Base-by-base conservation (phyloP, 495 filamentous ascomycete genomes). In the Oidiodendron maius region DNA sequence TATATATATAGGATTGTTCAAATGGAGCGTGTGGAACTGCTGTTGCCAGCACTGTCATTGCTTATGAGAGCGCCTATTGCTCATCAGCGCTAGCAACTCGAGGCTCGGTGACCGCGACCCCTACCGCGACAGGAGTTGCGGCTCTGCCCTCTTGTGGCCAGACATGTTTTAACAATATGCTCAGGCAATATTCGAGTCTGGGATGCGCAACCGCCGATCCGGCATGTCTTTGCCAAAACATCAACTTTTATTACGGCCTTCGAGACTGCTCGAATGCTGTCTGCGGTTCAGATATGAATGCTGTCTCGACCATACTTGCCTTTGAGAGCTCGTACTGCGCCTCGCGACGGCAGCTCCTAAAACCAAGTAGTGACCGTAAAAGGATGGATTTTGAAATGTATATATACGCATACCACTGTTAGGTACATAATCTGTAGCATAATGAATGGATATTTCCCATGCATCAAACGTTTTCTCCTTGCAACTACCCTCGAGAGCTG, bases 131-230 rank as follows among this genome's bases (percentile, higher is more conserved):
- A 6, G 36, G 36, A 10, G 6, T 39, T n/a, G 36, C 36, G 6
- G 5, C 36, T 39, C 15, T 39, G 16, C 16, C 36, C 18, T 39
- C 36, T 39, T 35, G 45, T 28, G 32, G 89, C 85, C 66, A 75
- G 66, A 79, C 68, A 56, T 91, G 87, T 61, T 71, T 85, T 58
- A 70, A 52, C 66, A 86, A 84, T 73, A 89, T 91, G 84, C 65
- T 83, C 49, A 63, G 50, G 51, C 72, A 80, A 68, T 80, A 83
- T 48, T 52, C 55, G 9, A 47, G 65, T 18, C 71, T 89, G 42
- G 77, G 77, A 48, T 94, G 88, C 67, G 21, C 48, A n/a, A 24
- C 53, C 9, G 68, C 66, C 44, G 76, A 88, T 63, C 42, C 76
- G 25, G 56, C 55, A 25, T 94, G 88, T 71, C 75, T 90, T 38